phyloP scores from a whole-genome alignment of 1,284 basidiomycete genomes.

The Leccinum fallax region DNA sequence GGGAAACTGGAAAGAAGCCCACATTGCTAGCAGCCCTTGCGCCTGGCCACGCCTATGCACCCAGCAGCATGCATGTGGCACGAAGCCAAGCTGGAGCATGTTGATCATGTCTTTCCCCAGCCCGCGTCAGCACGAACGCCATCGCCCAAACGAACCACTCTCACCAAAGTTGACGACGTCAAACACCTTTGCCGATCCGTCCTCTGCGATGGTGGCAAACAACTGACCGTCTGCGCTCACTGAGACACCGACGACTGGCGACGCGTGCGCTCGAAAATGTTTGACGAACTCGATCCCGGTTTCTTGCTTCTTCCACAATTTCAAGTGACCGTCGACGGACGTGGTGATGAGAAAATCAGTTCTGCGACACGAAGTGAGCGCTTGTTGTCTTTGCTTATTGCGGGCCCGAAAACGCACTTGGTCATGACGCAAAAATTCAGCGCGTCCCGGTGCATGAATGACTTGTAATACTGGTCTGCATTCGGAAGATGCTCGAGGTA shows the following conservation, averaged over 20 bases:
- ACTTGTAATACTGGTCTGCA: constrained; percentile 94
- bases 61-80: constrained; percentile 90
- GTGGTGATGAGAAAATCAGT: constrained; percentile 95
- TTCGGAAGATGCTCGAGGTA: constrained; percentile 92
- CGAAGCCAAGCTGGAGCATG: constrained; percentile 88
- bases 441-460: constrained; percentile 97
- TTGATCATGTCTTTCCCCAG: constrained; percentile 86
- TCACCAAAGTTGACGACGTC: constrained; percentile 96
- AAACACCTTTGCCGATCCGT: constrained; percentile 90
- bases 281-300: constrained; percentile 92
- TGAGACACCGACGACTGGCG: constrained; percentile 77
- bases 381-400: not conserved
- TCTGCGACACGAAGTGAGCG: constrained; percentile 42
- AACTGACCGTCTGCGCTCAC: constrained; percentile 93
- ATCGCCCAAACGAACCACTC: constrained; percentile 1
- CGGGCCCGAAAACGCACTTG: constrained; percentile 52
- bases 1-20: constrained; percentile 29
- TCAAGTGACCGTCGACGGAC: constrained; percentile 93
- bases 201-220: constrained; percentile 87
- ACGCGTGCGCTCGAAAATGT: constrained; percentile 90
- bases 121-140: not conserved
- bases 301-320: constrained; percentile 99
- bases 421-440: constrained; percentile 89
- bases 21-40: constrained; percentile 88
- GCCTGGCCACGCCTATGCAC: constrained; percentile 89